Conservation (phyloP, 2,329 filamentous ascomycete species). For the Botrytis aclada region DNA sequence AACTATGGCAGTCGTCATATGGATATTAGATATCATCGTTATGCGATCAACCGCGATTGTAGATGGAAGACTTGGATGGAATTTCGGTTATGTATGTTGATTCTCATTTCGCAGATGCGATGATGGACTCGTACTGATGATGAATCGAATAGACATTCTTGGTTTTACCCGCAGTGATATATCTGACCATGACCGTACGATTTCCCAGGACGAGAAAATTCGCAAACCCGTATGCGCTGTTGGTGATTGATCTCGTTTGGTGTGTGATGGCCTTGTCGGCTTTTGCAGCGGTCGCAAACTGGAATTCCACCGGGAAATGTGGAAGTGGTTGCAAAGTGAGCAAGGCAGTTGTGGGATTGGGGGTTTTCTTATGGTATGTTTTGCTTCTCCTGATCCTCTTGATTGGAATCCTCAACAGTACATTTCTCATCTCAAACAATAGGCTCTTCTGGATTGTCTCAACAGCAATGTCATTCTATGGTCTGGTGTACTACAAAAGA, state of each 20-base stretch:
- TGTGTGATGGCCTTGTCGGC: conserved; percentile 63
- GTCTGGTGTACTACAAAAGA: conserved; percentile 59
- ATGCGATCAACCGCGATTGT: conserved; percentile 52
- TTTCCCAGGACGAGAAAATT: conserved; percentile 60
- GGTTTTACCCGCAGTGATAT: conserved; percentile 61
- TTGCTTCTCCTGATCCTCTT: neutral
- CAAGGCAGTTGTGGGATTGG: conserved; percentile 61
- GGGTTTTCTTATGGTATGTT: conserved; percentile 60
- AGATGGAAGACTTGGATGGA: conserved; percentile 59
- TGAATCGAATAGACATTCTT: conserved; percentile 55
- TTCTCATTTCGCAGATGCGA: neutral
- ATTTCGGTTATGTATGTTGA: conserved; percentile 58
- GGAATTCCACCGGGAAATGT: conserved; percentile 56
- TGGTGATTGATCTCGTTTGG: conserved; percentile 55
- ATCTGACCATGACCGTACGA: conserved; percentile 61
- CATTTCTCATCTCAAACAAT: conserved; percentile 16
- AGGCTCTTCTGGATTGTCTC: conserved; percentile 56
- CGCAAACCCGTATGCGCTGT: conserved; percentile 61
- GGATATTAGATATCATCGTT: conserved; percentile 58
- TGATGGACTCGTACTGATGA: neutral
- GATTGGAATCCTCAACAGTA: conserved; percentile 6
- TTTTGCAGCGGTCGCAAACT: conserved; percentile 63
- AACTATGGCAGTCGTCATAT: conserved; percentile 53
- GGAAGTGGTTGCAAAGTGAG: conserved; percentile 56
- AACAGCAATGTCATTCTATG: conserved; percentile 57